Percentiles rank a stretch among this genome's conserved stretches.
Evolutionary conservation across 106 monocot species (phyloP).

Genomic region (Phalaenopsis aphrodite): DNA sequence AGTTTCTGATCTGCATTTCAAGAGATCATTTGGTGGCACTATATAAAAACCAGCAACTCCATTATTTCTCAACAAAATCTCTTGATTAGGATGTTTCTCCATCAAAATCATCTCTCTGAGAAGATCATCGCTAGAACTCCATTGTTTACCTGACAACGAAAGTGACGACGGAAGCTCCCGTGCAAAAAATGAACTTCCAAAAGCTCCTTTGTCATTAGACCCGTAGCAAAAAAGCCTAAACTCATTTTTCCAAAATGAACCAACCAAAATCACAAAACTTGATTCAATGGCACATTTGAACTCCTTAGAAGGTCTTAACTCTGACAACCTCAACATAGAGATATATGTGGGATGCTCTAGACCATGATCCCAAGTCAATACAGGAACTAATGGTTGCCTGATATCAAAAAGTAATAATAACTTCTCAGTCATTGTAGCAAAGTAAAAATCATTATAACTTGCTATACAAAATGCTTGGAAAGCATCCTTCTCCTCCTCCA

Average conservation of each 20-base stretch:
- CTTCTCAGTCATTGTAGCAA: slow-evolving; percentile 28
- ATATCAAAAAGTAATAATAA: slow-evolving; percentile 41
- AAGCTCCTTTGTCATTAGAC: slow-evolving; percentile 13
- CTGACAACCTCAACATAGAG: slow-evolving; percentile 37
- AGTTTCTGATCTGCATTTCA: slow-evolving; percentile 8
- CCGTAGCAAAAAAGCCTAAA: slow-evolving; percentile 73
- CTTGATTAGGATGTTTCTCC: slow-evolving; percentile 6
- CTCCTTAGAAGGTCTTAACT: slow-evolving; percentile 37
- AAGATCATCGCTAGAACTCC: slow-evolving; percentile 15
- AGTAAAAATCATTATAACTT: slow-evolving; percentile 22
- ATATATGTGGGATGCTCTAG: slow-evolving; percentile 30
- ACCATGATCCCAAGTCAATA: slow-evolving; percentile 55
- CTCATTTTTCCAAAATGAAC: slow-evolving; percentile 59
- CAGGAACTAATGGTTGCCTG: slow-evolving; percentile 31
- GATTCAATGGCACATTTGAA: slow-evolving; percentile 31
- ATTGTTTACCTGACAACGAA: slow-evolving; percentile 30
- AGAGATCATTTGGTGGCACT: slow-evolving; percentile 35
- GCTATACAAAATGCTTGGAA: slow-evolving; percentile 37
- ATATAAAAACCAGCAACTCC: slow-evolving; percentile 52
- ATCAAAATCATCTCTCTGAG: slow-evolving; percentile 23
- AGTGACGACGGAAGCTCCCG: slow-evolving; percentile 78
- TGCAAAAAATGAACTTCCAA: slow-evolving; percentile 30
- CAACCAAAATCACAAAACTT: slow-evolving; percentile 59
- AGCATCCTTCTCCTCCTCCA: slow-evolving; percentile 12
- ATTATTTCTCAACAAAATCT: slow-evolving; percentile 23